Evolutionary conservation across 2,329 filamentous ascomycete species (phyloP).

Genomic region (Ceratocystis destructans): DNA sequence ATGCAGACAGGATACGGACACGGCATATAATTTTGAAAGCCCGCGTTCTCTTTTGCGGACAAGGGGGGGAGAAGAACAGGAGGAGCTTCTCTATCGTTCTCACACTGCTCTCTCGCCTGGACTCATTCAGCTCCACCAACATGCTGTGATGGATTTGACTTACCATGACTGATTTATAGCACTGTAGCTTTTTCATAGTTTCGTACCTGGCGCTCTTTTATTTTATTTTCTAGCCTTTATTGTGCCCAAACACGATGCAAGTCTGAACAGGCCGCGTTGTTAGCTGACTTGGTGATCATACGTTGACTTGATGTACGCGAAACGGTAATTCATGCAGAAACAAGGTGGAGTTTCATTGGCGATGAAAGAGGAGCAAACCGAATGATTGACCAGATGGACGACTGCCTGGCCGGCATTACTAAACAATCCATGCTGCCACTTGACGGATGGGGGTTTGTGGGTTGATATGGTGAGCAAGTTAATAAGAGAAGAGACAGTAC

Average conservation of each 20-base stretch:
- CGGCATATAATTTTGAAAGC: too few relatives aligned
- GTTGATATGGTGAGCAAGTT: too few relatives aligned
- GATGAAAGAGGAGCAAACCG: not conserved
- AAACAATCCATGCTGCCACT: not conserved
- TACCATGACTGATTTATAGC: not conserved
- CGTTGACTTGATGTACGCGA: not conserved
- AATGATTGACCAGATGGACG: not conserved
- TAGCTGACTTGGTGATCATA: not conserved
- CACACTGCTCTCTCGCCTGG: too few relatives aligned
- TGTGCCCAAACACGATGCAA: not conserved
- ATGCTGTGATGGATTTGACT: too few relatives aligned
- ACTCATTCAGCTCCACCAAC: too few relatives aligned
- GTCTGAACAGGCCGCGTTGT: not conserved
- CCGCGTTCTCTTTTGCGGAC: too few relatives aligned
- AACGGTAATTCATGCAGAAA: too few relatives aligned
- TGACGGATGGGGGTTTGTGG: too few relatives aligned
- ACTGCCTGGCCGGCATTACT: not conserved
- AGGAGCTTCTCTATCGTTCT: too few relatives aligned
- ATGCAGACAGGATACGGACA: too few relatives aligned
- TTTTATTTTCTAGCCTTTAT: not conserved
- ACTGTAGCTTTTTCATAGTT: not conserved
- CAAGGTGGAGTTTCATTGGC: not conserved
- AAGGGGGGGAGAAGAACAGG: too few relatives aligned
- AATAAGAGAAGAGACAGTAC: too few relatives aligned
- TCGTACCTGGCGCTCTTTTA: not conserved